Evolutionary conservation across 2,329 filamentous ascomycete genomes (phyloP).

Genomic region (Aspergillus amoenus): DNA sequence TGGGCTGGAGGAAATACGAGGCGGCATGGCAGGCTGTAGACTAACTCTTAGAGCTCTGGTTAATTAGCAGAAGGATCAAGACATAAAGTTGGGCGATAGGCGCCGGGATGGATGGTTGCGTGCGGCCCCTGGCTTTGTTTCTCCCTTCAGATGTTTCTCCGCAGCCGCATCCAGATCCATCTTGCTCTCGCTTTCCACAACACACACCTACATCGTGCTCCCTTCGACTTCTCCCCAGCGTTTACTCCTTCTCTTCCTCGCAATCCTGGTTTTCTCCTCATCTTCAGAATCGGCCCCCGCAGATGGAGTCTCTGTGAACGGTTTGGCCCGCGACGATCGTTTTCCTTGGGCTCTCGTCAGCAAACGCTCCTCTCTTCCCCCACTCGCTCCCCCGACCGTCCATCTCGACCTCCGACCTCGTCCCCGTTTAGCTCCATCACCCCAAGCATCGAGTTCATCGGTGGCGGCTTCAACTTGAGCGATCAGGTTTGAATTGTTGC

Average conservation of each 20-base stretch:
- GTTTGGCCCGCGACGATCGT: conserved; percentile 17
- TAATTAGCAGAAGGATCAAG: neutral
- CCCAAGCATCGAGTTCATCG: conserved; percentile 13
- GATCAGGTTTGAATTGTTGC: conserved; percentile 14
- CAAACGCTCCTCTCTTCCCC: conserved; percentile 20
- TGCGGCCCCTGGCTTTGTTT: conserved; percentile 18
- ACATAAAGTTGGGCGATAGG: neutral
- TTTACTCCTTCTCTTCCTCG: conserved; percentile 4
- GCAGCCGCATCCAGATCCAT: conserved; percentile 22
- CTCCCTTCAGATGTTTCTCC: conserved; percentile 19
- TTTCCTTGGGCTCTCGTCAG: conserved; percentile 22
- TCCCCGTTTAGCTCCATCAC: conserved; percentile 15
- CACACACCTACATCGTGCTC: conserved; percentile 3
- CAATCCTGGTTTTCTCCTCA: conserved; percentile 1
- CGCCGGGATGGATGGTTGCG: conserved; percentile 2
- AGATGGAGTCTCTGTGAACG: conserved; percentile 18
- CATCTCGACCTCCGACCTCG: conserved; percentile 8
- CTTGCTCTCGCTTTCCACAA: conserved; percentile 8
- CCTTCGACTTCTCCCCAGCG: conserved; percentile 4
- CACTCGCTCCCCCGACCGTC: conserved; percentile 23
- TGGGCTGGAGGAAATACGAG: neutral
- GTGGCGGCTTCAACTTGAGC: conserved; percentile 10
- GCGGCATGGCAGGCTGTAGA: neutral
- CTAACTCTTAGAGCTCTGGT: neutral
- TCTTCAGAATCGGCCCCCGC: neutral